Conservation (phyloP, 1,284 basidiomycete species). For the Binderoboletus segoi region DNA sequence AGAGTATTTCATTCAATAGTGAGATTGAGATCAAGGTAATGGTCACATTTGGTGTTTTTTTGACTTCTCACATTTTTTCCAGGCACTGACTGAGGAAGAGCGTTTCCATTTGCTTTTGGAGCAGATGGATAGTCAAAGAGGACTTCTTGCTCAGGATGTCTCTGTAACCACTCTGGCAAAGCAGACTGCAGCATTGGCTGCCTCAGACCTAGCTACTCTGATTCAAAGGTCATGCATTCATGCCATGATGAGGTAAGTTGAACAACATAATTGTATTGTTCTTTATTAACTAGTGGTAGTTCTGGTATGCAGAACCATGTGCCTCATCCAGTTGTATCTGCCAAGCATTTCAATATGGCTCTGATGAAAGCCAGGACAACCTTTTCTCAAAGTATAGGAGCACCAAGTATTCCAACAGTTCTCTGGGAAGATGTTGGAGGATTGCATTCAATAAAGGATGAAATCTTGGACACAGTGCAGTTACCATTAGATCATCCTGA, state of each 20-base stretch:
- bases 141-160: conserved; percentile 74
- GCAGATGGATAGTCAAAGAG: conserved; percentile 15
- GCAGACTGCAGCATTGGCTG: conserved; percentile 91
- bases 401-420: conserved; percentile 95
- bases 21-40: conserved; percentile 76
- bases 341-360: conserved; percentile 74
- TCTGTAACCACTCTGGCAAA: conserved; percentile 73
- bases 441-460: conserved; percentile 83
- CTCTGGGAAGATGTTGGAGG: conserved; percentile 99
- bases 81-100: conserved; percentile 84
- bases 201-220: conserved; percentile 80
- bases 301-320: not conserved
- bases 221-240: conserved; percentile 63
- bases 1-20: conserved; percentile 85
- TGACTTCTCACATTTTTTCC: conserved; percentile 8
- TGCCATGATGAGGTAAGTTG: conserved; percentile 55
- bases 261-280: not conserved
- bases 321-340: conserved; percentile 25
- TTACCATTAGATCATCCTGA: conserved; percentile 94
- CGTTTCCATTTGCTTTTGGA: conserved; percentile 46
- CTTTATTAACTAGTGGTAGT: conserved; percentile 6
- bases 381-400: conserved; percentile 93
- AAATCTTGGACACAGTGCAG: conserved; percentile 97
- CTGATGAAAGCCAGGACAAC: conserved; percentile 76
- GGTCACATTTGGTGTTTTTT: conserved; percentile 4